Conservation (phyloP, 129 eudicot genomes). For the Arctium lappa region DNA sequence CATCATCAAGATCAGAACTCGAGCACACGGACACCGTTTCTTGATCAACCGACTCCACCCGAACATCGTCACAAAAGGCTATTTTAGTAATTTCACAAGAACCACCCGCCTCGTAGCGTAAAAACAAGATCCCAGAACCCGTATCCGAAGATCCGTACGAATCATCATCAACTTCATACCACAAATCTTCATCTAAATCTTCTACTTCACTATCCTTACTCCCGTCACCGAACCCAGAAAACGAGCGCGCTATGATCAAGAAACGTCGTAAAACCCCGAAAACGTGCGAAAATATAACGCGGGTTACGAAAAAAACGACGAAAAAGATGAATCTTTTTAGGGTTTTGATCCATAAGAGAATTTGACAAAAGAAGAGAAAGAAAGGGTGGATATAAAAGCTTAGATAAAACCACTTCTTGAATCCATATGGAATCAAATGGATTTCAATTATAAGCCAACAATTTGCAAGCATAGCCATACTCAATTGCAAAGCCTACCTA, state of each 20-base stretch:
- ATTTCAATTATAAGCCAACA: slow-evolving; percentile 61
- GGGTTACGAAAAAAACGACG: slow-evolving; percentile 21
- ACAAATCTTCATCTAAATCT: slow-evolving; percentile 15
- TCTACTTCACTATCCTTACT: slow-evolving; percentile 10
- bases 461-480: slow-evolving; percentile 55
- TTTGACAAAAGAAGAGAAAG: slow-evolving; percentile 46
- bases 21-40: slow-evolving; percentile 19
- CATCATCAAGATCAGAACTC: slow-evolving; percentile 33
- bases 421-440: slow-evolving; percentile 55
- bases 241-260: slow-evolving; percentile 3
- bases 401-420: slow-evolving; percentile 42
- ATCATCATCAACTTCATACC: slow-evolving; percentile 17
- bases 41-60: slow-evolving; percentile 17
- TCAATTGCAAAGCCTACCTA: not conserved
- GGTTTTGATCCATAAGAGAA: slow-evolving; percentile 49
- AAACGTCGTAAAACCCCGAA: slow-evolving; percentile 7
- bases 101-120: slow-evolving; percentile 1
- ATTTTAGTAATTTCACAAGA: slow-evolving; percentile 7
- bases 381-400: slow-evolving; percentile 57
- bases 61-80: not conserved
- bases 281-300: not conserved
- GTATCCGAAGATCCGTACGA: not conserved
- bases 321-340: slow-evolving; percentile 30
- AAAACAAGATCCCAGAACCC: slow-evolving; percentile 12
- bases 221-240: not conserved